Percentiles rank a stretch among this genome's conserved stretches.
Conservation (phyloP, 2,329 filamentous ascomycete species). For the Exophiala lecanii-corni region DNA sequence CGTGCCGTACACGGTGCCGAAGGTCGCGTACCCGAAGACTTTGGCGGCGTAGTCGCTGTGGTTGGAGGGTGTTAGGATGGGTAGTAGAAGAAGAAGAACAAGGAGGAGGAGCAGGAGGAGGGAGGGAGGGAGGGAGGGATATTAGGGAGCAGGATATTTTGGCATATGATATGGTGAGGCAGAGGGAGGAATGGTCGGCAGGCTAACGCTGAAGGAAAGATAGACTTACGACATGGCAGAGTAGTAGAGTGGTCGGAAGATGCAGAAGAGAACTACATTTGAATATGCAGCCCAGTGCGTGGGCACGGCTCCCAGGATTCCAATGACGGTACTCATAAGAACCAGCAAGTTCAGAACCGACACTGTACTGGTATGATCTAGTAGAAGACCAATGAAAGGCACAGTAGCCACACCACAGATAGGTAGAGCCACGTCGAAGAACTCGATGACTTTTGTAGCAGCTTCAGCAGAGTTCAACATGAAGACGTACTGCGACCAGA, state of each 20-base stretch:
- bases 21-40: constrained; percentile 87
- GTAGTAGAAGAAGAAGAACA: too few relatives aligned
- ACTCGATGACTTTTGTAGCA: constrained; percentile 69
- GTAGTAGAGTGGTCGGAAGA: constrained; percentile 87
- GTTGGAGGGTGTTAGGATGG: too few relatives aligned
- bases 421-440: constrained; percentile 79
- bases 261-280: constrained; percentile 76
- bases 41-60: constrained; percentile 72
- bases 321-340: constrained; percentile 66
- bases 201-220: constrained; percentile 2
- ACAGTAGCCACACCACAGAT: constrained; percentile 75
- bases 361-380: constrained; percentile 72
- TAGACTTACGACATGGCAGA: constrained; percentile 66
- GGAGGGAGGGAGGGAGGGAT: background rate
- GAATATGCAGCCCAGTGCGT: constrained; percentile 65
- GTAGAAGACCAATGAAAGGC: constrained; percentile 75
- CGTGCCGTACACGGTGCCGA: constrained; percentile 84
- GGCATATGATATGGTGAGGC: too few relatives aligned
- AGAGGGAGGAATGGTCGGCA: background rate
- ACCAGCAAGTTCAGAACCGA: constrained; percentile 68
- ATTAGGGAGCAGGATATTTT: too few relatives aligned
- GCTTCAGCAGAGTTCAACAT: constrained; percentile 60
- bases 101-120: background rate
- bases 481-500: constrained; percentile 73
- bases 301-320: constrained; percentile 70